These are phyloP conservation scores for Bolboschoenus planiculmis DNA, from an alignment of 176 grass and related monocot genomes.

Conservation along the genomic window DNA sequence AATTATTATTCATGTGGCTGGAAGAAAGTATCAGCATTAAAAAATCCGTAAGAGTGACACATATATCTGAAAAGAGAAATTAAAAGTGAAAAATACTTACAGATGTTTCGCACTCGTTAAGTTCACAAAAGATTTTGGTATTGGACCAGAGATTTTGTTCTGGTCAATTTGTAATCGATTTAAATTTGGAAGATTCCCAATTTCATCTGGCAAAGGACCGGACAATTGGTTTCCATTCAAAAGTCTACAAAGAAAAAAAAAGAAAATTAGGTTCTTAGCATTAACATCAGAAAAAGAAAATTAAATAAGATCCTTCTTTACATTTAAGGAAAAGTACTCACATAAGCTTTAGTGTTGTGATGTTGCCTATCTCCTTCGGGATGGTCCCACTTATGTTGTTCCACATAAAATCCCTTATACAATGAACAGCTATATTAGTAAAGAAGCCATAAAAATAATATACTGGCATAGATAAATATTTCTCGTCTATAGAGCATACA, in stretches of 20 bases:
- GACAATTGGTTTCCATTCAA: conserved; percentile 80
- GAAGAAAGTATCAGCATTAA: conserved; percentile 15
- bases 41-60: conserved; percentile 14
- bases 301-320: neutral
- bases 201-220: conserved; percentile 77
- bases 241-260: conserved; percentile 44
- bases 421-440: conserved; percentile 5
- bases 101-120: conserved; percentile 59
- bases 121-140: conserved; percentile 84
- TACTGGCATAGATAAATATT: neutral
- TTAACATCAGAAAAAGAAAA: conserved; percentile 4
- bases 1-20: conserved; percentile 99
- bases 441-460: neutral
- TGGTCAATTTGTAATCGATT: conserved; percentile 75
- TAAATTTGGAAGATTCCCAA: conserved; percentile 60
- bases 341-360: conserved; percentile 59
- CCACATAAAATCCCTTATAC: conserved; percentile 94
- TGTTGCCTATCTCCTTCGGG: conserved; percentile 85
- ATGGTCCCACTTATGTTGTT: conserved; percentile 83
- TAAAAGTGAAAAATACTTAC: conserved; percentile 40
- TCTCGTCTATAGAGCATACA: conserved; percentile 45
- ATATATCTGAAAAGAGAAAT: conserved; percentile 10
- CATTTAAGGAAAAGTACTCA: conserved; percentile 30
- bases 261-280: conserved; percentile 18
- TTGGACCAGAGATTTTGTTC: conserved; percentile 73